Base-by-base conservation (phyloP, 1,284 basidiomycete genomes). In the Trichosporon sp. region DNA sequence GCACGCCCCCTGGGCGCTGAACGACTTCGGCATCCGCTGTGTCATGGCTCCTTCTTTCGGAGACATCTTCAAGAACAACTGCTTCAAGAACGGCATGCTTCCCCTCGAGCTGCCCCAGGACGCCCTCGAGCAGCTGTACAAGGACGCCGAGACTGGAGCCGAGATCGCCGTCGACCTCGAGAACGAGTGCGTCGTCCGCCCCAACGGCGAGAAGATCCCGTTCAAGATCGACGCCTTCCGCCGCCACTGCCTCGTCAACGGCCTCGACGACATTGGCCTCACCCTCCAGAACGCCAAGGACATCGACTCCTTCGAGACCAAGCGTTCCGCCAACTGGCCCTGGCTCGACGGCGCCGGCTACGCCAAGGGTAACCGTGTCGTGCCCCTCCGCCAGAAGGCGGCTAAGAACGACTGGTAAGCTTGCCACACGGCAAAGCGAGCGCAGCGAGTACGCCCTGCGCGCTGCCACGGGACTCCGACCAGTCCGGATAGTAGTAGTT, bases 81-180 rank as follows among this genome's bases (percentile, higher is more conserved):
- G 91, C 74, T 93, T 96, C 91, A 96, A 97, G 85, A 97, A 98
- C 83, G 95, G 96, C 70, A 96, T 97, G 92, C 88, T 98, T 61
- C 93, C 94, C 16, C 87, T 98, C 68, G 84, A 87, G 7, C 86
- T 98, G 16, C 86, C 94, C n/a, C 88, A 90, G 76, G 90, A 88
- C 56, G 89, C 93, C 73, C 94, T 95, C 81, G 87, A 86, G 68
- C 87, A 86, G 46, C 86, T 98, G 70, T 91, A 92, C 67, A 87
- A 89, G 77, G 94, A 97, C 80, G 94, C 94, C 8, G 88, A 90
- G 80, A 88, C 89, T 1, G 92, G 92, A 10, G 84, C 90, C 54
- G 91, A 95, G 81, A 85, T 98, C 68, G 92, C 93, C 80, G 91
- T 98, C 70, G 94, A 98, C 83, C 88, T 98, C 31, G 92, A 94